A percentile compares a stretch with the other conserved stretches of the same genome.
Evolutionary conservation across 805 yeast species (phyloP).

Genomic region (Starmerella potacharoeniae): DNA sequence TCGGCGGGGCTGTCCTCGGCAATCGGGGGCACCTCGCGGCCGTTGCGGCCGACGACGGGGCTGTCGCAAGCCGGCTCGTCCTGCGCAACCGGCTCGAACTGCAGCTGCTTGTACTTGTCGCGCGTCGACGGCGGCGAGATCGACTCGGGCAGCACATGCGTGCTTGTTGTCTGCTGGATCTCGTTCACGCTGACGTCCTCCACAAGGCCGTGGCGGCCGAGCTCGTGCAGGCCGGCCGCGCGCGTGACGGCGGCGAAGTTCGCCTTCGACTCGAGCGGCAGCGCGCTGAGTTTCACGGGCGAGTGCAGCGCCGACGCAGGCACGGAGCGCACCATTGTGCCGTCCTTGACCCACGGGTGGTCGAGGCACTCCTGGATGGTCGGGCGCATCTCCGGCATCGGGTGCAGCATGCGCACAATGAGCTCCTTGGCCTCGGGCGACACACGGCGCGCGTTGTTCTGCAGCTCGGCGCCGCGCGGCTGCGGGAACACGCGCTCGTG

Average conservation of each 20-base stretch:
- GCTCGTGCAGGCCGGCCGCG: slow-evolving; percentile 41
- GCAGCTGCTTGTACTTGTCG: slow-evolving; percentile 51
- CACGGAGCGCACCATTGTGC: slow-evolving; percentile 66
- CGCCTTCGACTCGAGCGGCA: slow-evolving; percentile 50
- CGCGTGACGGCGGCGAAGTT: slow-evolving; percentile 60
- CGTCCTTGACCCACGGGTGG: slow-evolving; percentile 71
- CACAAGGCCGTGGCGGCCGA: background rate
- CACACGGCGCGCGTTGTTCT: slow-evolving; percentile 11
- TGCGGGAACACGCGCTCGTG: slow-evolving; percentile 76
- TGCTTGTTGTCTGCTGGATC: slow-evolving; percentile 23
- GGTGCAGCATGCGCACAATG: slow-evolving; percentile 53
- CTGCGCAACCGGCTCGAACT: slow-evolving; percentile 11
- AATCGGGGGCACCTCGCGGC: background rate
- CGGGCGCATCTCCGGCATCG: slow-evolving; percentile 76
- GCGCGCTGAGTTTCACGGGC: slow-evolving; percentile 46
- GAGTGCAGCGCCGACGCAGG: slow-evolving; percentile 51
- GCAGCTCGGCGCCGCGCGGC: slow-evolving; percentile 36
- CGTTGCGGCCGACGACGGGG: slow-evolving; percentile 23
- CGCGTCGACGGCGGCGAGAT: slow-evolving; percentile 88
- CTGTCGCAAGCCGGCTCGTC: slow-evolving; percentile 20
- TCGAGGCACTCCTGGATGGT: slow-evolving; percentile 63
- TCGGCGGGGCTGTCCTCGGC: slow-evolving; percentile 10
- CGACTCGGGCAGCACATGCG: slow-evolving; percentile 66
- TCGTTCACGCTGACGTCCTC: slow-evolving; percentile 33
- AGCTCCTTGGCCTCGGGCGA: slow-evolving; percentile 52